A percentile compares a stretch with the other conserved stretches of the same genome.
Evolutionary conservation across 768 basidiomycete species (phyloP).

Genomic region (Gelatoporia subvermispora): DNA sequence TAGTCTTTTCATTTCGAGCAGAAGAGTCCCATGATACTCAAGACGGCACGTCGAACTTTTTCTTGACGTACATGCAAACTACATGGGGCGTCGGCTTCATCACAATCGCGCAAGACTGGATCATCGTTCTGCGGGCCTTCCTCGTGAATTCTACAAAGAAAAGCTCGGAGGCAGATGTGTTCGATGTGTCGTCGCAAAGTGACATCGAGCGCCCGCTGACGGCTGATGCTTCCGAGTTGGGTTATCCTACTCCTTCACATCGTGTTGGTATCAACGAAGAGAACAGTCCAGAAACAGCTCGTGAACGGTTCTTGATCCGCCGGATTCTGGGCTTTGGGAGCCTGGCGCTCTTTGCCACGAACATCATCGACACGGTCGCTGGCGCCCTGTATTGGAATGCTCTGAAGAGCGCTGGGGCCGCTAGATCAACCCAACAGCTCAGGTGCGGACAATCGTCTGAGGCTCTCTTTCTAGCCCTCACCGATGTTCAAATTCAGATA

Average conservation of each 20-base stretch:
- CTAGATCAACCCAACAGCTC: constrained; percentile 1
- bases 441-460: constrained; percentile 3
- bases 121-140: constrained; percentile 6
- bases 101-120: constrained; percentile 9
- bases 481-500: not conserved
- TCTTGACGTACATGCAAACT: constrained; percentile 18
- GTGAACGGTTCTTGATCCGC: constrained; percentile 1
- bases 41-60: constrained; percentile 8
- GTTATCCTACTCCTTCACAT: not conserved
- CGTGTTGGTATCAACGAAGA: not conserved
- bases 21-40: constrained; percentile 12
- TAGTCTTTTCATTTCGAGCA: constrained; percentile 18
- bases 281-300: constrained; percentile 2
- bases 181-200: not conserved
- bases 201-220: no score
- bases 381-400: constrained; percentile 3
- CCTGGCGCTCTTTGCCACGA: not conserved
- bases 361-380: constrained; percentile 1
- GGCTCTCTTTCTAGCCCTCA: no score
- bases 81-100: constrained; percentile 11
- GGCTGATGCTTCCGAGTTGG: no score
- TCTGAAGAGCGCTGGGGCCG: not conserved
- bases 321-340: not conserved
- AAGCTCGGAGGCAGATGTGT: not conserved
- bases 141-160: constrained; percentile 4